Base-by-base conservation (phyloP, 2,329 filamentous ascomycete genomes). In the Orbilia brochopaga region DNA sequence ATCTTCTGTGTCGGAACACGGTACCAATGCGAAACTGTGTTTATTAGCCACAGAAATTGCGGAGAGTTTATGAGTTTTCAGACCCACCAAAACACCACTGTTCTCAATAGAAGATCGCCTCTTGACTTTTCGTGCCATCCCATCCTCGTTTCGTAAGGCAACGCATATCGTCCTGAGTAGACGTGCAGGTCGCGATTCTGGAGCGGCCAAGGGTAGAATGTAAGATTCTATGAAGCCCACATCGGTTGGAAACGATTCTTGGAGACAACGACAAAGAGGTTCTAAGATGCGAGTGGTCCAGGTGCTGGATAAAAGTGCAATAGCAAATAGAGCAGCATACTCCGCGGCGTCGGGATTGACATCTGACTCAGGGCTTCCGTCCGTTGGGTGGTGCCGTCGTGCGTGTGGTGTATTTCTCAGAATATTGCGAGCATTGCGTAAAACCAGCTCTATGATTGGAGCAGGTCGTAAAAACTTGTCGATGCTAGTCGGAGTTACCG, bases 341-440 rank as follows among this genome's bases (percentile, higher is more conserved):
- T 80, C 77, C 2, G 79, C 78, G 57, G 79, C 78, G 54, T 80
- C 78, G 61, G 79, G 74, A 63, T 79, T 79, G 44, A 78, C 74
- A 30, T 75, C 76, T 7, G 78, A 76, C 40, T 78, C 77, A 24
- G 40, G 17, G 10, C 11, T 21, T 6, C 42, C 55, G 42, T 72
- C 54, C 13, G 58, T 40, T 8, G 42, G 78, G 74, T 78, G 78
- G 76, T 77, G 78, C 77, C 78, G 76, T 70, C 79, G 79, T 79
- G 77, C 78, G 77, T 85, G 81, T 76, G 87, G 83, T 50, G 91
- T 82, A 0, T 90, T 90, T 51, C 87, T 87, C 76, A 90, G 84
- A 74, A 97, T 92, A 79, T 96, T 97, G 75, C 88, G 87, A 13
- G 88, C 87, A 8, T 89, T 90, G 59, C 92, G 87, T 75, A 90